Evolutionary conservation across 257 asterid genomes (phyloP), one percentile per base, ranked within the genome.

Genomic region (Vinca minor): DNA sequence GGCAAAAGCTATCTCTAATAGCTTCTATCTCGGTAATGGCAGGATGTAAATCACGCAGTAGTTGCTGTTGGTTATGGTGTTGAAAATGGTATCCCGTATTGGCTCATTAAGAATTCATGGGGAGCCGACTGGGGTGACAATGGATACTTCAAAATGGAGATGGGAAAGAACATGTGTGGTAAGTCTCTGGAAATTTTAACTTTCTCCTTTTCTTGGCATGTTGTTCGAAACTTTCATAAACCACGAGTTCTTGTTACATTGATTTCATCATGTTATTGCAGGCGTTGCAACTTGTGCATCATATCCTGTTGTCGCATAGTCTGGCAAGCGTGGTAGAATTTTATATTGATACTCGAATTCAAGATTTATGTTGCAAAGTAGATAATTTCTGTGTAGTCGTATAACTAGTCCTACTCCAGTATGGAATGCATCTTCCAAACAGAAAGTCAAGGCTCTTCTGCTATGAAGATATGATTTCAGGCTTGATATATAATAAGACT

Each of bases 81-180:
- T 39, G 99, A 89, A 79, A 71, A 84, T 47, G 94, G 92, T 1
- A 65, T 79, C 38, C 94, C 95, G 0, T 89, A 89, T 50, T 89
- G 97, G 97, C 90, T 93, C 66, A 84, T 93, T 62, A 93, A 93
- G 78, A 89, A 93, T 73, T 93, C 99, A 8, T 89, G 99, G 99
- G 99, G 97, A 78, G 84, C 82, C 55, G 81, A 80, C 54, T 89
- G 97, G 97, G 99, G 97, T 48, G 95, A 83, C 75, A 23, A 83
- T 1, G 97, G 97, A 8, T 93, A 89, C 81, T 93, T 93, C 65
- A 93, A 93, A 77, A 93, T 89, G 96, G 97, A 87, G 83, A 70
- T 83, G 89, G 99, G 95, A 69, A 91, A 86, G 82, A 91, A 91
- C 85, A 88, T 86, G 96, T 91, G 96, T 72, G 96, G 96, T 91